Conservation (phyloP, 192 early-diverging fungal genomes). For the Paraglomus brasilianum region DNA sequence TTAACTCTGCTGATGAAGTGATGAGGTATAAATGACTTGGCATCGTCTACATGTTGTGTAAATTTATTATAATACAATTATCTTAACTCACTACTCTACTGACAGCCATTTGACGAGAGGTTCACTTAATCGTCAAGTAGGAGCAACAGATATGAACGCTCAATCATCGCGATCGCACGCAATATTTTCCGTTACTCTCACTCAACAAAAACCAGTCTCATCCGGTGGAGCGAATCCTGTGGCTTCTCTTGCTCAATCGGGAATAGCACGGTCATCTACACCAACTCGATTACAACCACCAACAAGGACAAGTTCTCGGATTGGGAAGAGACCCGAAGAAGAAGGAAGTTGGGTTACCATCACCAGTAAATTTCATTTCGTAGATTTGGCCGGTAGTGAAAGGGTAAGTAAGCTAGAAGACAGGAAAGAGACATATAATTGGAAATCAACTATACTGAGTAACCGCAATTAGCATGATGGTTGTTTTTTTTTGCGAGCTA, state of each 20-base stretch:
- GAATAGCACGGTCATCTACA: slow-evolving; percentile 19
- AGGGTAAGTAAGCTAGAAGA: slow-evolving; percentile 41
- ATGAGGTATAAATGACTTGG: slow-evolving; percentile 56
- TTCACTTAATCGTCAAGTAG: slow-evolving; percentile 78
- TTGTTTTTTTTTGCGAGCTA: too few relatives aligned
- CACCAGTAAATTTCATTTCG: slow-evolving; percentile 95
- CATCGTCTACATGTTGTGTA: background rate
- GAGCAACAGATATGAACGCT: slow-evolving; percentile 98
- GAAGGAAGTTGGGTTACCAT: slow-evolving; percentile 61
- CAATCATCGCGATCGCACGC: slow-evolving; percentile 94
- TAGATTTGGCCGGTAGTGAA: slow-evolving; percentile 98
- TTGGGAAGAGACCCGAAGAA: slow-evolving; percentile 19
- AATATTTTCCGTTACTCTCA: slow-evolving; percentile 89
- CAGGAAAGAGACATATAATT: too few relatives aligned
- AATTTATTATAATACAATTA: too few relatives aligned
- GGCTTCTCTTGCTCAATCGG: background rate
- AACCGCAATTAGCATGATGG: too few relatives aligned
- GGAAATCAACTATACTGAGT: too few relatives aligned
- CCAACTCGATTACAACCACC: background rate
- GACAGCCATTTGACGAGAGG: slow-evolving; percentile 62
- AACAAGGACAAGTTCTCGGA: slow-evolving; percentile 1
- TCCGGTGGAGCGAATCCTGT: slow-evolving; percentile 20
- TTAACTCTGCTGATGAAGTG: slow-evolving; percentile 69
- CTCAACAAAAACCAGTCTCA: slow-evolving; percentile 66
- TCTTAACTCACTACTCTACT: too few relatives aligned